Evolutionary conservation across 2,329 filamentous ascomycete genomes (phyloP).

Genomic region (Apiospora hydei): DNA sequence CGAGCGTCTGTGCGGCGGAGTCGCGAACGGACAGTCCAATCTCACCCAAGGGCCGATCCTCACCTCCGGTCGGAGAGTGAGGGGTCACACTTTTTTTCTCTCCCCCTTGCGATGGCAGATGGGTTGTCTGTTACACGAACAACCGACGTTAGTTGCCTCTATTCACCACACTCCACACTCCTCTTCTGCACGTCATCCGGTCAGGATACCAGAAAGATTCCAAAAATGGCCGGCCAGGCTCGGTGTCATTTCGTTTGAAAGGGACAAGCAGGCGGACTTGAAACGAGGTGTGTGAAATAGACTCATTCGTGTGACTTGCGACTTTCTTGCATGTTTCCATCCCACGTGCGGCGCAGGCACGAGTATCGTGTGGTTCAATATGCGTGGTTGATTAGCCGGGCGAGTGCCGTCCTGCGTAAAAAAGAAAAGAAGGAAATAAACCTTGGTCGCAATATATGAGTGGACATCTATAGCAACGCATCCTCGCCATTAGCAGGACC

Average conservation of each 20-base stretch:
- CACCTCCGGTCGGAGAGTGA: constrained; percentile 19
- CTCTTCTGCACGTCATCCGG: not conserved
- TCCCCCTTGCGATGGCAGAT: too few species aligned
- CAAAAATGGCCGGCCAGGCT: not conserved
- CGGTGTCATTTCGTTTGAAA: not conserved
- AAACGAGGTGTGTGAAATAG: not conserved
- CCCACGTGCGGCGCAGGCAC: not conserved
- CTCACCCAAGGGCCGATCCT: constrained; percentile 1
- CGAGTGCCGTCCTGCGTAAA: not conserved
- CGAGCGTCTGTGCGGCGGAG: constrained; percentile 7
- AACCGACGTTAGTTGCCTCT: not conserved
- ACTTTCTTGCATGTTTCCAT: not conserved
- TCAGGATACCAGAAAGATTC: not conserved
- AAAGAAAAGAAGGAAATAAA: too few species aligned
- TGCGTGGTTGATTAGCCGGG: not conserved
- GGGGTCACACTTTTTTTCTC: not conserved
- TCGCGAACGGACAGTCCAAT: constrained; percentile 13
- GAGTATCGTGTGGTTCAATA: not conserved
- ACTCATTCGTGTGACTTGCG: not conserved
- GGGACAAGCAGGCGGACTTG: not conserved
- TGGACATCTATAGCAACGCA: not conserved
- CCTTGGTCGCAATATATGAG: not conserved
- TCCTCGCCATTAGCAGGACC: not conserved
- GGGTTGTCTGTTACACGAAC: not conserved
- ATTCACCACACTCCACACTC: not conserved